These are phyloP conservation scores for Prototheca stagnorum DNA, from an alignment of 163 green algal genomes.

Conservation along the genomic window DNA sequence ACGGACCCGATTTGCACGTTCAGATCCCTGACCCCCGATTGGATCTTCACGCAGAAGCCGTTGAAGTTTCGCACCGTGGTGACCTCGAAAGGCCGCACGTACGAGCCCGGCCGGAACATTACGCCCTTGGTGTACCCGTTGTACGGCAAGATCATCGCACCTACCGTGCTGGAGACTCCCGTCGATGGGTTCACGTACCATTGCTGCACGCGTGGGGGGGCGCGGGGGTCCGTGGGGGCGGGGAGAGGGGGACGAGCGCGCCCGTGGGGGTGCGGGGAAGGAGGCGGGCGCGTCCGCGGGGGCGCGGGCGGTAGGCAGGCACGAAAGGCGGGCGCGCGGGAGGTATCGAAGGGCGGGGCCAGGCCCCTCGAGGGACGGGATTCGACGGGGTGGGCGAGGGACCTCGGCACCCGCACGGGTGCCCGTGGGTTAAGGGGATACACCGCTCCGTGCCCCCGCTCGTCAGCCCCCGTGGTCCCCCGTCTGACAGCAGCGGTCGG, in stretches of 20 bases:
- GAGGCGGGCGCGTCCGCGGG: too few species aligned
- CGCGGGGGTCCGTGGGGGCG: not conserved
- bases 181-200: not conserved
- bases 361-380: too few species aligned
- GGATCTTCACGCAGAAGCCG: conserved; percentile 3
- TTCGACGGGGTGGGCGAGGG: too few species aligned
- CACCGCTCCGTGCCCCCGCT: too few species aligned
- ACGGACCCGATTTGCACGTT: conserved; percentile 5
- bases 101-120: conserved; percentile 3
- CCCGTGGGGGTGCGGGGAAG: too few species aligned
- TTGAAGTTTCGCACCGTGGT: conserved; percentile 1
- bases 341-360: too few species aligned
- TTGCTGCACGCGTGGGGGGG: not conserved
- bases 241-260: not conserved
- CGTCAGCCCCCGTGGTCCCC: too few species aligned
- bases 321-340: too few species aligned
- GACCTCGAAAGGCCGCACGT: conserved; percentile 4
- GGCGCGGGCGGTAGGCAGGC: too few species aligned
- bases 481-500: too few species aligned
- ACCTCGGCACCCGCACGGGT: too few species aligned
- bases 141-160: not conserved
- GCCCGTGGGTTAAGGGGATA: too few species aligned
- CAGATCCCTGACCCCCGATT: not conserved
- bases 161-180: conserved; percentile 1
- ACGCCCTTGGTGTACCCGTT: conserved; percentile 3